Percentiles rank a stretch among this genome's conserved stretches.
Conservation (phyloP, 768 basidiomycete species). For the Neoboletus subvelutipes region DNA sequence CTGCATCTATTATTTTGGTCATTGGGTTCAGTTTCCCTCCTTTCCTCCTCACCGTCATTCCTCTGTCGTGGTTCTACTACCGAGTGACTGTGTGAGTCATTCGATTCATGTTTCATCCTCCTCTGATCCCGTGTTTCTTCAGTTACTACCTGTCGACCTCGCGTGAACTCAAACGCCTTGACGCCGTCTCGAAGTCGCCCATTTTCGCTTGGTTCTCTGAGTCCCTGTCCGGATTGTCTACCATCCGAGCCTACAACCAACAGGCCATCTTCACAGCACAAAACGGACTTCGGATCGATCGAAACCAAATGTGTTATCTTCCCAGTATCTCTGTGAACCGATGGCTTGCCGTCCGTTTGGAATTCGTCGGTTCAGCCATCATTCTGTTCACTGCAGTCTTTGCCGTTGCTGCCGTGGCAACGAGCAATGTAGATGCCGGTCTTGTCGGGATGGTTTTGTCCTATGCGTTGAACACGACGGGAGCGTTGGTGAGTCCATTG, state of each 20-base stretch:
- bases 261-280: conserved; percentile 63
- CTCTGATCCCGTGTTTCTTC: background rate
- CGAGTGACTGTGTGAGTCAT: conserved; percentile 70
- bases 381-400: conserved; percentile 71
- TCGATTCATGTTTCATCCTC: background rate
- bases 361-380: conserved; percentile 79
- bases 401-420: conserved; percentile 67
- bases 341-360: conserved; percentile 83
- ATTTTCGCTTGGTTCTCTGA: conserved; percentile 91
- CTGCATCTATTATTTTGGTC: conserved; percentile 63
- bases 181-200: conserved; percentile 85
- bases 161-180: conserved; percentile 84
- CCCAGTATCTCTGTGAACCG: conserved; percentile 74
- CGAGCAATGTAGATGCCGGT: conserved; percentile 80
- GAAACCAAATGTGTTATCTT: conserved; percentile 79
- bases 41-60: conserved; percentile 73
- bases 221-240: conserved; percentile 70
- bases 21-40: conserved; percentile 81
- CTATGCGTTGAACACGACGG: conserved; percentile 81
- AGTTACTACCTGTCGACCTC: conserved; percentile 89
- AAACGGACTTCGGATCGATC: conserved; percentile 75
- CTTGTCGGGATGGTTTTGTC: conserved; percentile 84
- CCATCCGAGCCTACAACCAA: conserved; percentile 79
- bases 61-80: conserved; percentile 77
- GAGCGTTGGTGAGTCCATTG: conserved; percentile 59